A percentile compares a stretch with the other conserved stretches of the same genome.
phyloP scores from a whole-genome alignment of 495 filamentous ascomycete species.

The Aspergillus cavernicola region DNA sequence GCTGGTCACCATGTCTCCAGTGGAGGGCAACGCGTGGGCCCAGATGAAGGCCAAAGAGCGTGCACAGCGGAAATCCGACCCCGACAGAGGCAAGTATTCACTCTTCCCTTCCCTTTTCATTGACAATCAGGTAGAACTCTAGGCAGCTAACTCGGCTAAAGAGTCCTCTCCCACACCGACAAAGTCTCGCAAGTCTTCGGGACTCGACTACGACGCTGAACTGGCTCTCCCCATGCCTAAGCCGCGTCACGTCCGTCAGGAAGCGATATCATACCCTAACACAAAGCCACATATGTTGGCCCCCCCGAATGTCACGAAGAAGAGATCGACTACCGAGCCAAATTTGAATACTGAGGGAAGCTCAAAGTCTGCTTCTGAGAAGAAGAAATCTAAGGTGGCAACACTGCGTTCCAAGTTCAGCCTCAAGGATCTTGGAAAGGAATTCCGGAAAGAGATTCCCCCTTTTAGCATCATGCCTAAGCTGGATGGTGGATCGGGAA shows the following conservation, averaged over 20 bases:
- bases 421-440: conserved; percentile 33
- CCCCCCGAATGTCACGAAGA: conserved; percentile 12
- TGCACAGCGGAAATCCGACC: conserved; percentile 5
- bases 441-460: conserved; percentile 19
- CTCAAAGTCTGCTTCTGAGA: conserved; percentile 20
- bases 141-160: background rate
- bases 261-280: background rate
- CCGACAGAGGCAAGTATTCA: conserved; percentile 9
- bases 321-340: conserved; percentile 20
- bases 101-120: background rate
- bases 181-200: conserved; percentile 15
- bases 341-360: conserved; percentile 13
- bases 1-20: conserved; percentile 13
- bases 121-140: background rate
- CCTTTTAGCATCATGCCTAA: conserved; percentile 16
- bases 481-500: background rate
- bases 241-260: conserved; percentile 12
- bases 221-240: conserved; percentile 35
- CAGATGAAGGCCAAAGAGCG: conserved; percentile 20
- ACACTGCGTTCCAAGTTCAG: conserved; percentile 31
- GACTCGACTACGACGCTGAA: conserved; percentile 27
- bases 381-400: conserved; percentile 28
- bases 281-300: conserved; percentile 3
- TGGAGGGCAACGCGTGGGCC: conserved; percentile 31
- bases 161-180: conserved; percentile 8